phyloP scores from a whole-genome alignment of 495 filamentous ascomycete species.

The Xylaria bambusicola region DNA sequence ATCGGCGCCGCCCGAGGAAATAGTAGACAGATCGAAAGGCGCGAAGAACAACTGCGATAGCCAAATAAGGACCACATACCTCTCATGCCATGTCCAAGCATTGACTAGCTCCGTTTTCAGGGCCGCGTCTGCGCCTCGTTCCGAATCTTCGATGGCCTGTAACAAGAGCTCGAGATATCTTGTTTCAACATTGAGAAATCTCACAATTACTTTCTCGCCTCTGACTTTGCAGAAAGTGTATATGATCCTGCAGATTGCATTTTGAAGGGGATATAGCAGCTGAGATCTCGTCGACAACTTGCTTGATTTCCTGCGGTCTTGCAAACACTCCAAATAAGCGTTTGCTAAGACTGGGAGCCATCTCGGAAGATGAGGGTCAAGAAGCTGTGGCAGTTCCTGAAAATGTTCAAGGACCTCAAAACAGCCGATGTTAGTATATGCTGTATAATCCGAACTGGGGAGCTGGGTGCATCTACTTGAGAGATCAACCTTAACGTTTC shows the following conservation, averaged over 20 bases:
- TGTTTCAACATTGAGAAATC: slow-evolving; percentile 88
- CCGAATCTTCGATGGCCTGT: slow-evolving; percentile 59
- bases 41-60: slow-evolving; percentile 89
- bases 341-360: slow-evolving; percentile 72
- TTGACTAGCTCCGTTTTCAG: slow-evolving; percentile 21
- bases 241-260: slow-evolving; percentile 73
- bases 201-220: slow-evolving; percentile 85
- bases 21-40: slow-evolving; percentile 85
- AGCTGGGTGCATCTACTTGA: slow-evolving; percentile 36
- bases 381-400: slow-evolving; percentile 92
- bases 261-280: slow-evolving; percentile 59
- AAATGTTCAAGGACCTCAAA: slow-evolving; percentile 77
- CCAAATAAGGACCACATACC: slow-evolving; percentile 88
- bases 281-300: slow-evolving; percentile 37
- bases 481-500: slow-evolving; percentile 48
- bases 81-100: slow-evolving; percentile 76
- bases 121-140: slow-evolving; percentile 24
- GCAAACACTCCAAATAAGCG: slow-evolving; percentile 72
- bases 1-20: slow-evolving; percentile 63
- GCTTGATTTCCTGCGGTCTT: slow-evolving; percentile 36
- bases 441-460: neutral
- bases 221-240: slow-evolving; percentile 94
- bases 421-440: neutral
- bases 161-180: slow-evolving; percentile 78
- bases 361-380: slow-evolving; percentile 81